phyloP scores from a whole-genome alignment of 2,329 filamentous ascomycete species.

The Fusarium torreyae region DNA sequence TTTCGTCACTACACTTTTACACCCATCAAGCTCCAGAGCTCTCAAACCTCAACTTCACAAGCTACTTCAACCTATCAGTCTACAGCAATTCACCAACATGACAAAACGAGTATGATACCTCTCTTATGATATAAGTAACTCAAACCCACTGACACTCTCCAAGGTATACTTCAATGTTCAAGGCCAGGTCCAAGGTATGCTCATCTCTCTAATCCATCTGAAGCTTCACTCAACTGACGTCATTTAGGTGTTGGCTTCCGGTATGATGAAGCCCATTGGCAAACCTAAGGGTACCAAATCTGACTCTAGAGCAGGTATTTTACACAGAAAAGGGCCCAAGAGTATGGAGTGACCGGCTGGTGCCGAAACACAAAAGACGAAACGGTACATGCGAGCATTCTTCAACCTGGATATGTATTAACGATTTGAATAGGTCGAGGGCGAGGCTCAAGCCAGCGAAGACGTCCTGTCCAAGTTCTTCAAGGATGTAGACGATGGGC shows the following conservation, averaged over 20 bases:
- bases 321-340: constrained; percentile 65
- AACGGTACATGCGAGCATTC: constrained; percentile 59
- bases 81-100: constrained; percentile 44
- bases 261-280: constrained; percentile 49
- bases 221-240: constrained; percentile 47
- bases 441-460: constrained; percentile 86
- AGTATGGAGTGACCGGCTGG: constrained; percentile 71
- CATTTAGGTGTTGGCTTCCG: constrained; percentile 69
- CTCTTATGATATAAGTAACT: background rate
- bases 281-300: background rate
- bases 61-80: background rate
- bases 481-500: constrained; percentile 82
- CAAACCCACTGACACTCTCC: constrained; percentile 1
- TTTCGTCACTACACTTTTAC: background rate
- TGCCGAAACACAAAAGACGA: constrained; percentile 71
- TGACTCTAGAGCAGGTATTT: constrained; percentile 63
- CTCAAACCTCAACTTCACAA: background rate
- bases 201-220: background rate
- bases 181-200: constrained; percentile 78
- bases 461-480: constrained; percentile 78
- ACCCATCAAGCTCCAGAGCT: background rate
- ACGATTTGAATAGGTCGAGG: constrained; percentile 77
- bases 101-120: constrained; percentile 54
- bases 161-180: constrained; percentile 76
- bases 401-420: background rate